phyloP scores from a whole-genome alignment of 73 alveolate genomes.

The Tetrahymena thermophila region DNA sequence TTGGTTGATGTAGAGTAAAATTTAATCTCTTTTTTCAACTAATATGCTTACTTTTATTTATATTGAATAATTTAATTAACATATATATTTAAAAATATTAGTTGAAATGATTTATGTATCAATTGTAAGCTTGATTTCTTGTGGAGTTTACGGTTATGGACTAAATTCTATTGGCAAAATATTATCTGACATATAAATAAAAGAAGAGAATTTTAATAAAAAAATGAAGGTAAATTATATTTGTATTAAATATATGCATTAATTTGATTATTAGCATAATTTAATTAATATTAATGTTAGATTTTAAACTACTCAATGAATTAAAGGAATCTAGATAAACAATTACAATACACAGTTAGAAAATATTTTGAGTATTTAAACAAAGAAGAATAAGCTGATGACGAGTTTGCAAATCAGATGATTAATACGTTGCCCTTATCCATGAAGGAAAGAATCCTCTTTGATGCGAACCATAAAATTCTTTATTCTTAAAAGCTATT shows the following conservation, averaged over 20 bases:
- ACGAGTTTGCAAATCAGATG: constrained; percentile 1
- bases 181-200: constrained; percentile 15
- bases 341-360: constrained; percentile 8
- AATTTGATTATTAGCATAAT: not conserved
- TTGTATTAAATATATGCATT: too few relatives aligned
- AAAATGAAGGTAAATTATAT: not conserved
- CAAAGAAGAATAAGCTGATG: constrained; percentile 25
- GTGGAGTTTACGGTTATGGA: constrained; percentile 24
- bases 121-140: not conserved
- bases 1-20: too few relatives aligned
- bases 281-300: not conserved
- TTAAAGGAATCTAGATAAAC: constrained; percentile 8
- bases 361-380: constrained; percentile 25
- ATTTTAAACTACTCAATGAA: not conserved
- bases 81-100: not conserved
- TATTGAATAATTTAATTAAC: too few relatives aligned
- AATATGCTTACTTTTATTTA: too few relatives aligned
- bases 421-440: constrained; percentile 8
- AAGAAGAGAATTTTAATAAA: constrained; percentile 12
- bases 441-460: constrained; percentile 11
- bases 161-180: constrained; percentile 25
- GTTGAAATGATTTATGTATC: constrained; percentile 19
- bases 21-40: too few relatives aligned
- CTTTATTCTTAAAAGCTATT: constrained; percentile 1
- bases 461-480: constrained; percentile 8